Evolutionary conservation across 768 basidiomycete species (phyloP), one percentile per base, ranked within the genome.

Genomic region (Tulasnella sp.): DNA sequence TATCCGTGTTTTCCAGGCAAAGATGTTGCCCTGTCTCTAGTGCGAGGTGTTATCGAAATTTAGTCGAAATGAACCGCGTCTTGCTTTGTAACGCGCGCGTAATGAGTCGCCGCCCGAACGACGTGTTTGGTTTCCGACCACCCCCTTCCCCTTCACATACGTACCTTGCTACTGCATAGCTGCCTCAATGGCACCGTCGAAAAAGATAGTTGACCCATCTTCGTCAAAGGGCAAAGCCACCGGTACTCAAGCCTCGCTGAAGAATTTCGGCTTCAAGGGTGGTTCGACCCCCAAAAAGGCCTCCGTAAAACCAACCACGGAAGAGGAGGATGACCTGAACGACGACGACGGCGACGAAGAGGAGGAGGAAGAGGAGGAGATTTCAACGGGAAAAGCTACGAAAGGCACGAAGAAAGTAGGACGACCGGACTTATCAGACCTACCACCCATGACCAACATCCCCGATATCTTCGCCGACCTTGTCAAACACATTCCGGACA

Each of bases 361-460:
- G n/a, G 68, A 62, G n/a, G 65, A 67, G 29, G 59, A 59, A 15
- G 60, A 58, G 32, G 54, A 62, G 5, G 59, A 50, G 60, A 49
- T 3, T n/a, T 23, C 32, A 7, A 46, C 50, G 19, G 17, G 25
- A n/a, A 51, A 21, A 27, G 52, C 55, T 34, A 25, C 32, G 17
- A 27, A 21, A 0, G 54, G 54, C 50, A 53, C 42, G 50, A 62
- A 59, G 29, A 39, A 49, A 21, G 62, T 72, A n/a, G 55, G 67
- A 37, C 72, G 75, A 7, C 74, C 77, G 42, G 82, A 84, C 49
- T 71, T 77, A 29, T 85, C 84, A 0, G 72, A 75, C 62, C 76
- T 87, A 5, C 87, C 90, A 14, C 90, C 90, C 17, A 82, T 93
- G 49, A 74, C 80, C 64, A 74, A 82, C 59, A 74, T 81, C 46